Conservation (phyloP, 2,329 filamentous ascomycete species). For the Arthrobotrys pseudoclavata region DNA sequence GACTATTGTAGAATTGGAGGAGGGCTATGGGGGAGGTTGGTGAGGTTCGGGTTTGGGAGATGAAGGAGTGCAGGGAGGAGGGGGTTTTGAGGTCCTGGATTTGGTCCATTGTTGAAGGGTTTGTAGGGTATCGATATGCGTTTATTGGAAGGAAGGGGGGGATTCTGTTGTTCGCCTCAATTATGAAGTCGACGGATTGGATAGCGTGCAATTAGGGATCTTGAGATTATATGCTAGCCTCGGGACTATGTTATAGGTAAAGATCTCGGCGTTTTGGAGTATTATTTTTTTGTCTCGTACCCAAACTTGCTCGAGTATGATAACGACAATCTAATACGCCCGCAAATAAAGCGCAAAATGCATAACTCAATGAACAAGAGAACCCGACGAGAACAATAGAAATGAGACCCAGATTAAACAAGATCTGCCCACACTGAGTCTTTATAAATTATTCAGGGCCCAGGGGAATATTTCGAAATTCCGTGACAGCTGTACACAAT, state of each 20-base stretch:
- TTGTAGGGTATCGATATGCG: background rate
- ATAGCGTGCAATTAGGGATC: too few species aligned
- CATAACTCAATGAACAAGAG: too few species aligned
- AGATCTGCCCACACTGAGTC: background rate
- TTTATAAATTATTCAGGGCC: background rate
- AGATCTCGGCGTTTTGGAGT: too few species aligned
- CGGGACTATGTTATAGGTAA: too few species aligned
- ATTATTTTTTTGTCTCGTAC: too few species aligned
- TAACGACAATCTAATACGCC: too few species aligned
- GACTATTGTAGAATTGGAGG: constrained; percentile 9
- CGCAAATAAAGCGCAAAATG: too few species aligned
- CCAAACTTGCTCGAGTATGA: too few species aligned
- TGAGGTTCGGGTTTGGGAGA: background rate
- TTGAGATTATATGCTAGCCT: too few species aligned
- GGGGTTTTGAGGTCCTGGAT: constrained; percentile 1
- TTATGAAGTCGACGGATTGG: too few species aligned
- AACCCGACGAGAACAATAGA: too few species aligned
- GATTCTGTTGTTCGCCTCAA: too few species aligned
- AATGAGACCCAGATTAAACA: background rate
- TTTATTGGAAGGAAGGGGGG: background rate
- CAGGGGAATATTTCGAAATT: background rate
- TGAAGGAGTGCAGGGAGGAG: background rate
- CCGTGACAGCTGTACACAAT: background rate
- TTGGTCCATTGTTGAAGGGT: constrained; percentile 3
- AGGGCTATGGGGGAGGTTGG: background rate